These are phyloP conservation scores for Geranium incanum DNA, from an alignment of 441 rosid species.

Conservation along the genomic window DNA sequence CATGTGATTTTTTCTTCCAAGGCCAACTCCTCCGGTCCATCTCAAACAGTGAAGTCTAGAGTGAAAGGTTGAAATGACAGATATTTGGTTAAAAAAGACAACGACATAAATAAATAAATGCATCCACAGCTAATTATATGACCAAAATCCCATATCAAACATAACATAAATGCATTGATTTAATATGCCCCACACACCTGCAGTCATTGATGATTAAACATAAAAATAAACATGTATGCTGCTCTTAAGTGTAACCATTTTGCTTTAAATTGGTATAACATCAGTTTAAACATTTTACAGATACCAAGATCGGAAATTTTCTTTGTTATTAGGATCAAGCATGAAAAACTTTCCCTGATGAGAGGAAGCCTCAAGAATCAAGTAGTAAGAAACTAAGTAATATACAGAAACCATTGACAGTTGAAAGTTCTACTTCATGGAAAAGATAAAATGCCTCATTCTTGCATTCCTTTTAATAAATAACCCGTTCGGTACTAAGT, in stretches of 20 bases:
- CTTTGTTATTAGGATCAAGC: neutral
- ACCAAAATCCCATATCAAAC: slow-evolving; percentile 6
- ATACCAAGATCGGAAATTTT: neutral
- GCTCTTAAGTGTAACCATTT: neutral
- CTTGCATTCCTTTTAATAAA: neutral
- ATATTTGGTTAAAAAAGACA: neutral
- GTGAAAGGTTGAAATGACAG: slow-evolving; percentile 11
- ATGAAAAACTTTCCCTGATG: neutral
- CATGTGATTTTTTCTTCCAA: slow-evolving; percentile 92
- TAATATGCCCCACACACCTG: too few species aligned
- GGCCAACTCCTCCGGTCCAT: slow-evolving; percentile 98
- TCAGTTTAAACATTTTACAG: neutral
- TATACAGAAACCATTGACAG: neutral
- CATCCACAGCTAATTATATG: neutral
- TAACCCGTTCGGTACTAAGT: neutral
- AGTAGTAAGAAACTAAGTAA: neutral
- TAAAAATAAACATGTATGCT: neutral
- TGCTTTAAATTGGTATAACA: neutral
- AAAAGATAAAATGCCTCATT: neutral
- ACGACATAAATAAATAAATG: neutral
- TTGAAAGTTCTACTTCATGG: neutral
- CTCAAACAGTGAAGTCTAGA: slow-evolving; percentile 15
- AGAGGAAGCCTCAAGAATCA: neutral
- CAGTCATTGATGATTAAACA: neutral
- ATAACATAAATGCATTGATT: neutral